Evolutionary conservation across 768 basidiomycete species (phyloP).

Genomic region (Mycena leptocephala): DNA sequence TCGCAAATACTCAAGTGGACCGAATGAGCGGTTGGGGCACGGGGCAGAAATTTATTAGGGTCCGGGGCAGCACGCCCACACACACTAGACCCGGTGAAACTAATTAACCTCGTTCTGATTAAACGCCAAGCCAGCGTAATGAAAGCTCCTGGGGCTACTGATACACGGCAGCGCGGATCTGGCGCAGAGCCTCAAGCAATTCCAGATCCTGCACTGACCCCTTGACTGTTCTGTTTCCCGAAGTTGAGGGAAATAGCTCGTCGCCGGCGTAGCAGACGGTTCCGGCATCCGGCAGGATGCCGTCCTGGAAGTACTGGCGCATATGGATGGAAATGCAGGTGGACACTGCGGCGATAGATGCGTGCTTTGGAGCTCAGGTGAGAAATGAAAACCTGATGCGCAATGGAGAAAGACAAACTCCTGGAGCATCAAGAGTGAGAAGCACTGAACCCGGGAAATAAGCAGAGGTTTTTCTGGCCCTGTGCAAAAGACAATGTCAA

Average conservation of each 20-base stretch:
- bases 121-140: no score
- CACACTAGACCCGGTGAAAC: no score
- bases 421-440: conserved; percentile 1
- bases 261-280: conserved; percentile 13
- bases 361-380: conserved; percentile 44
- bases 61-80: no score
- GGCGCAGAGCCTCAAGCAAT: background rate
- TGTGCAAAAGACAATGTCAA: background rate
- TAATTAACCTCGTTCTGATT: no score
- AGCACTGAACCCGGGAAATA: conserved; percentile 15
- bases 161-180: background rate
- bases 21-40: no score
- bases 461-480: background rate
- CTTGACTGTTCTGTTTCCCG: background rate
- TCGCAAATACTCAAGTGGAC: no score
- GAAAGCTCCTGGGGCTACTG: no score
- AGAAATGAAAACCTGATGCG: background rate
- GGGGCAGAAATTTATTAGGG: no score
- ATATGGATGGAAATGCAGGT: conserved; percentile 45
- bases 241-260: conserved; percentile 20
- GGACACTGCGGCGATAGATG: conserved; percentile 51
- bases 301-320: conserved; percentile 23
- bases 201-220: background rate
- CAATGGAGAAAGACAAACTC: background rate
- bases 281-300: conserved; percentile 18